Evolutionary conservation across 2,329 filamentous ascomycete genomes (phyloP).

Genomic region (Neonectria faginata): DNA sequence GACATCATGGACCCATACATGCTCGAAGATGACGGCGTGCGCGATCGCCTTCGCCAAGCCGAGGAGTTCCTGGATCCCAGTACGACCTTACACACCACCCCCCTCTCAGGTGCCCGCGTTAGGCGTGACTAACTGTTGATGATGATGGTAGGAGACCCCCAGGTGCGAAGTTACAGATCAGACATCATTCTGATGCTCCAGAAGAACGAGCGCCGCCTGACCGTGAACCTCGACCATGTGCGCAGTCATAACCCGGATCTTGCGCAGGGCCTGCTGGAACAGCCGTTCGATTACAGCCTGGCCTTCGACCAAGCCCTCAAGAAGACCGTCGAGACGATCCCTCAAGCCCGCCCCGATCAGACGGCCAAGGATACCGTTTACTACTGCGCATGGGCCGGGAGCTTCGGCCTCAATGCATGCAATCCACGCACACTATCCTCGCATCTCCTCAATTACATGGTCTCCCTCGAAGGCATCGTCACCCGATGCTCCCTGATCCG

Average conservation of each 20-base stretch:
- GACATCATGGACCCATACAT: slow-evolving; percentile 76
- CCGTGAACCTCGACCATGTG: slow-evolving; percentile 89
- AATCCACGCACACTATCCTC: slow-evolving; percentile 94
- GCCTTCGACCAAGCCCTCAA: slow-evolving; percentile 94
- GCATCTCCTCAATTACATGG: slow-evolving; percentile 92
- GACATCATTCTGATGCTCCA: slow-evolving; percentile 86
- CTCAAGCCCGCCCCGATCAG: slow-evolving; percentile 80
- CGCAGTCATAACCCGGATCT: slow-evolving; percentile 87
- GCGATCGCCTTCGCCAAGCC: slow-evolving; percentile 87
- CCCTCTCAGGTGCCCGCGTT: slow-evolving; percentile 5
- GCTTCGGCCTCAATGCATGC: slow-evolving; percentile 93
- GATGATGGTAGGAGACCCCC: slow-evolving; percentile 57
- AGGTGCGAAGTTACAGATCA: slow-evolving; percentile 81
- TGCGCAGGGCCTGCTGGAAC: slow-evolving; percentile 80
- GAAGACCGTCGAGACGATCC: slow-evolving; percentile 84
- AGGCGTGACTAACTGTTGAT: slow-evolving; percentile 28
- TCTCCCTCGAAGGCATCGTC: slow-evolving; percentile 96
- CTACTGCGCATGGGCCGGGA: slow-evolving; percentile 97
- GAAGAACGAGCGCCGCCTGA: slow-evolving; percentile 72
- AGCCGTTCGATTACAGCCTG: slow-evolving; percentile 88
- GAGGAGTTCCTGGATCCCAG: slow-evolving; percentile 94
- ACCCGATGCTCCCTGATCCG: slow-evolving; percentile 95
- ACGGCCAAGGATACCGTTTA: slow-evolving; percentile 84
- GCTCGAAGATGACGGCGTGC: slow-evolving; percentile 85
- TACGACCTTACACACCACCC: slow-evolving; percentile 57